A percentile compares a stretch with the other conserved stretches of the same genome.
Evolutionary conservation across 805 yeast species (phyloP).

Genomic region (Pichia kluyveri): DNA sequence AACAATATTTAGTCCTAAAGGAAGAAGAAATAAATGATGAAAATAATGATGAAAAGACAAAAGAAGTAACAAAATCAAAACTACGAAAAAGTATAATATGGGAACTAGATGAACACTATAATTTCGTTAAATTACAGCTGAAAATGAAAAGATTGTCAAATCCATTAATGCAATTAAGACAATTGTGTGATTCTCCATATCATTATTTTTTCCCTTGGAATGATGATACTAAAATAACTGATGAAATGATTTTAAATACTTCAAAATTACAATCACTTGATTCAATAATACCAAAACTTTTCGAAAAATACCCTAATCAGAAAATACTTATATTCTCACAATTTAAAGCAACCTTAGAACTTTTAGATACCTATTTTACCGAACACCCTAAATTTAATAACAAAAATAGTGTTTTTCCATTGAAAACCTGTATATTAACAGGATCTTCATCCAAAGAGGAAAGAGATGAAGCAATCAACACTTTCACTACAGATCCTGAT

Average conservation of each 20-base stretch:
- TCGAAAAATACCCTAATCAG: conserved; percentile 17
- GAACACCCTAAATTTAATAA: conserved; percentile 17
- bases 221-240: conserved; percentile 28
- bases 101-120: conserved; percentile 16
- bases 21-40: background rate
- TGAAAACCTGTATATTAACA: conserved; percentile 30
- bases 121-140: conserved; percentile 32
- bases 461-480: conserved; percentile 53
- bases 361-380: conserved; percentile 64
- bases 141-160: conserved; percentile 51
- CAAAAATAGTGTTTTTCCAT: conserved; percentile 30
- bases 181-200: conserved; percentile 80
- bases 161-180: conserved; percentile 74
- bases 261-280: conserved; percentile 67
- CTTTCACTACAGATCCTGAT: conserved; percentile 34
- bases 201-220: conserved; percentile 75
- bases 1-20: background rate
- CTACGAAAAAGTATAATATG: conserved; percentile 2
- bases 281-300: conserved; percentile 46
- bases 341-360: conserved; percentile 80
- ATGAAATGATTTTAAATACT: conserved; percentile 41
- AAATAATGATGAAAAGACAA: background rate
- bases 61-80: background rate
- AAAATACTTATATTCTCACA: conserved; percentile 81
- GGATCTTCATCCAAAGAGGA: conserved; percentile 63